Evolutionary conservation across 345 rosid species (phyloP), one percentile per base, ranked within the genome.

Genomic region (Linum usitatissimum): DNA sequence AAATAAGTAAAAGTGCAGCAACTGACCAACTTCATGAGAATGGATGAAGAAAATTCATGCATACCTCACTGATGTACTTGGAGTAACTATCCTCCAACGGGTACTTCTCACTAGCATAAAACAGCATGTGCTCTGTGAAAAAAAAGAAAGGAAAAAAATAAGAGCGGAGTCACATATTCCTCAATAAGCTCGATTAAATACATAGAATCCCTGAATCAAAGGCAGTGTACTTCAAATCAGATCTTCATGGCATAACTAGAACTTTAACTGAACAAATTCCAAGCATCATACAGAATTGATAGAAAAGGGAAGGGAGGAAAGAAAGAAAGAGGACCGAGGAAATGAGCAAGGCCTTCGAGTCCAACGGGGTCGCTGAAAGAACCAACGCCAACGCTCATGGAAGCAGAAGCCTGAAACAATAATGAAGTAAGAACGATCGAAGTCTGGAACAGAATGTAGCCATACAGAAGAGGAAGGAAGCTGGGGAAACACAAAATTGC

Each of bases 281-380:
- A 23, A 66, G 23, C 36, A 23, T 23, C 28, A 23, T 23, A 23
- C 28, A 31, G 3, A 34, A 23, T 23, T 23, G 10, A 30, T 30
- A 21, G 62, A 28, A 40, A 34, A 42, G 56, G 14, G 42, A 14
- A 34, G 59, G 14, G 31, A 14, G 15, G 51, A 3, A 9, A 12
- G 51, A 45, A 45, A 12, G 51, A 8, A 61, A 40, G 56, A 61
- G 36, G 74, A 92, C 98, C 98, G 0, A 92, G 83, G 69, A 92
- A 92, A 76, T 92, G 98, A 54, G 98, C 95, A 18, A 92, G 81
- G 67, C 98, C 98, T 70, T 87, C 95, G 8, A 92, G 81, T 56
- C 96, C 97, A 55, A 42, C 80, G 3, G 98, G 95, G 76, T 92
- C 91, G 59, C 83, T 73, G 77, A 84, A 89, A 53, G 83, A 71